These are phyloP conservation scores for Alisma plantagoaquatica DNA, from an alignment of 106 monocot genomes.

Conservation along the genomic window DNA sequence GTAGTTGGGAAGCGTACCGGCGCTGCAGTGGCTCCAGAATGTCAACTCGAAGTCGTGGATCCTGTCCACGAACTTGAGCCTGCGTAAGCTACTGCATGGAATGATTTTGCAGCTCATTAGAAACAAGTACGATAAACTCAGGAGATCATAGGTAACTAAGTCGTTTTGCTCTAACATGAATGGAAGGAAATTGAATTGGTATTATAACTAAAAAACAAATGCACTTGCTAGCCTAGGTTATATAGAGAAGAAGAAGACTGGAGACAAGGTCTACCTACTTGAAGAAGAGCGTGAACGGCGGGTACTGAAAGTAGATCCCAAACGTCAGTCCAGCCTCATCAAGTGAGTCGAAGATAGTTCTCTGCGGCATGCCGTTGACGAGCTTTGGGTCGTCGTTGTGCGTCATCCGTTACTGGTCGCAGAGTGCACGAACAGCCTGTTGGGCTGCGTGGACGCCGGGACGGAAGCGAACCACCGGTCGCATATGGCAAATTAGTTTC, in stretches of 20 bases:
- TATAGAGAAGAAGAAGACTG: too few species aligned
- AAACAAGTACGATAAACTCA: too few species aligned
- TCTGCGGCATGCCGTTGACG: constrained; percentile 65
- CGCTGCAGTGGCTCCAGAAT: constrained; percentile 69
- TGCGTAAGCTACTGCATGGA: constrained; percentile 48
- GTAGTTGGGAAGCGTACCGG: constrained; percentile 92
- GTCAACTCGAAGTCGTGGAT: constrained; percentile 74
- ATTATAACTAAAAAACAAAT: too few species aligned
- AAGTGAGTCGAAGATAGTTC: constrained; percentile 78
- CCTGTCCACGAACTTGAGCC: constrained; percentile 41
- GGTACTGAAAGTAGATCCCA: constrained; percentile 85
- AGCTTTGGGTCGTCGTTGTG: constrained; percentile 60
- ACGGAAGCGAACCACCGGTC: constrained; percentile 89
- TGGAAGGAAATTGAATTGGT: too few species aligned
- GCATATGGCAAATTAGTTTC: constrained; percentile 83
- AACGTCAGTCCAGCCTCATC: constrained; percentile 67
- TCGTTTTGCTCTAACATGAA: too few species aligned
- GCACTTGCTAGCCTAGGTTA: too few species aligned
- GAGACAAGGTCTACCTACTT: too few species aligned
- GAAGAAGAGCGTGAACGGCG: constrained; percentile 72
- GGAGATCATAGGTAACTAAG: too few species aligned
- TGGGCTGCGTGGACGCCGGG: constrained; percentile 90
- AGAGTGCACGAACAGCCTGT: constrained; percentile 78
- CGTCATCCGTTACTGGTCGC: constrained; percentile 73
- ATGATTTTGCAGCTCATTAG: too few species aligned